Evolutionary conservation across 2,329 filamentous ascomycete genomes (phyloP).

Genomic region (Helotiales sp.): DNA sequence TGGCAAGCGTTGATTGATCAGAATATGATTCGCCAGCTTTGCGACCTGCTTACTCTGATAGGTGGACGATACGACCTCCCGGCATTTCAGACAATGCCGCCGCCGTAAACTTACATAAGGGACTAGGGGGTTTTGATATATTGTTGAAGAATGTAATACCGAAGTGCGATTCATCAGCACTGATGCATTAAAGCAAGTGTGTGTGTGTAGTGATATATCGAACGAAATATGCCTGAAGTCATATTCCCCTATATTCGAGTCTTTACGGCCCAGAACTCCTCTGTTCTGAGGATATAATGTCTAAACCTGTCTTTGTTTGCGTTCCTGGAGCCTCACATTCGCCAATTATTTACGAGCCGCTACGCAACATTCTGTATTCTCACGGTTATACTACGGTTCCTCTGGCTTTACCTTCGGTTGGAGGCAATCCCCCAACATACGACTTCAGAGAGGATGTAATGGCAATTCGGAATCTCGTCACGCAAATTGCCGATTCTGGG

Average conservation of each 20-base stretch:
- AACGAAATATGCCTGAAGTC: constrained; percentile 14
- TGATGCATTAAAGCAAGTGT: constrained; percentile 23
- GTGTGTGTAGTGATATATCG: constrained; percentile 1
- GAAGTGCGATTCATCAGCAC: constrained; percentile 21
- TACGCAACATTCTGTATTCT: constrained; percentile 43
- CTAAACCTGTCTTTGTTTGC: constrained; percentile 47
- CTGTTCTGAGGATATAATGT: constrained; percentile 29
- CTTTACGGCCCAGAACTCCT: not conserved
- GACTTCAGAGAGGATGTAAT: constrained; percentile 48
- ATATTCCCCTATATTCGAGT: constrained; percentile 13
- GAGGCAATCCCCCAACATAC: constrained; percentile 41
- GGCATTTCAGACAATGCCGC: constrained; percentile 15
- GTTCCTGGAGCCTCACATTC: constrained; percentile 48
- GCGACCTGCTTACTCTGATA: constrained; percentile 20
- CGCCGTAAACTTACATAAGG: constrained; percentile 28
- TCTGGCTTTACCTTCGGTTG: constrained; percentile 46
- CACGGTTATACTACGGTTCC: constrained; percentile 42
- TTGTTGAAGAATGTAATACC: constrained; percentile 24
- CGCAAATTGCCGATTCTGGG: constrained; percentile 43
- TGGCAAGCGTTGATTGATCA: constrained; percentile 17
- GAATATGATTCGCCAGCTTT: constrained; percentile 16
- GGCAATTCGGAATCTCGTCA: constrained; percentile 43
- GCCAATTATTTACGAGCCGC: constrained; percentile 45
- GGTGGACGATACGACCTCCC: constrained; percentile 17
- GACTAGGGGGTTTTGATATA: constrained; percentile 20